Conservation (phyloP, 306 rosid species). For the Vicia sativa region DNA sequence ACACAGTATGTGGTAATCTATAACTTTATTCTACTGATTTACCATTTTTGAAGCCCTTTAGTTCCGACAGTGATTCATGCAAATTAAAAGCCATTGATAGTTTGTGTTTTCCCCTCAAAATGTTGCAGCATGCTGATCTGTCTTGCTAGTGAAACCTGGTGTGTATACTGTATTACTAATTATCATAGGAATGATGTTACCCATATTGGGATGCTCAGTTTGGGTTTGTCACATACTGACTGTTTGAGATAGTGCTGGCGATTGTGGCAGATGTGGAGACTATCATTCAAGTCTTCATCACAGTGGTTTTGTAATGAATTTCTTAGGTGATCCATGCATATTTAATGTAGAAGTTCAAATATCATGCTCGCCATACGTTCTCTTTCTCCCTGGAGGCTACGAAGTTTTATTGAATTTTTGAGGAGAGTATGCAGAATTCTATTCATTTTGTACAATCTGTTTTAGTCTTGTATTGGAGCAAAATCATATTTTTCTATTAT, state of each 20-base stretch:
- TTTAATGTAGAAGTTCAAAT: constrained; percentile 42
- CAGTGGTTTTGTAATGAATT: constrained; percentile 29
- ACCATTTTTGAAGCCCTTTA: constrained; percentile 24
- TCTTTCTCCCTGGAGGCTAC: constrained; percentile 55
- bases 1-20: constrained; percentile 38
- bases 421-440: constrained; percentile 60
- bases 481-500: constrained; percentile 40
- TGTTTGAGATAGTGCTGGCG: constrained; percentile 43
- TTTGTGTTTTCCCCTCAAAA: constrained; percentile 13
- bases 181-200: constrained; percentile 41
- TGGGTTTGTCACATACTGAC: constrained; percentile 47
- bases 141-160: constrained; percentile 41
- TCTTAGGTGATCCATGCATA: constrained; percentile 40
- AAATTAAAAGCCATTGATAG: constrained; percentile 24
- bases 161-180: constrained; percentile 51
- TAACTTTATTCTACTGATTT: constrained; percentile 10
- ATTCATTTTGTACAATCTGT: constrained; percentile 63
- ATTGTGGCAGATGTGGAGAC: constrained; percentile 35
- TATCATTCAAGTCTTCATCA: constrained; percentile 32
- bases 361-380: constrained; percentile 43
- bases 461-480: constrained; percentile 47
- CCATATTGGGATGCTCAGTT: constrained; percentile 38
- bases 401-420: constrained; percentile 46
- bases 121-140: constrained; percentile 53
- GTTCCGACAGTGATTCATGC: constrained; percentile 7